phyloP scores from a whole-genome alignment of 1,284 basidiomycete species.

The Ustilago hordei region DNA sequence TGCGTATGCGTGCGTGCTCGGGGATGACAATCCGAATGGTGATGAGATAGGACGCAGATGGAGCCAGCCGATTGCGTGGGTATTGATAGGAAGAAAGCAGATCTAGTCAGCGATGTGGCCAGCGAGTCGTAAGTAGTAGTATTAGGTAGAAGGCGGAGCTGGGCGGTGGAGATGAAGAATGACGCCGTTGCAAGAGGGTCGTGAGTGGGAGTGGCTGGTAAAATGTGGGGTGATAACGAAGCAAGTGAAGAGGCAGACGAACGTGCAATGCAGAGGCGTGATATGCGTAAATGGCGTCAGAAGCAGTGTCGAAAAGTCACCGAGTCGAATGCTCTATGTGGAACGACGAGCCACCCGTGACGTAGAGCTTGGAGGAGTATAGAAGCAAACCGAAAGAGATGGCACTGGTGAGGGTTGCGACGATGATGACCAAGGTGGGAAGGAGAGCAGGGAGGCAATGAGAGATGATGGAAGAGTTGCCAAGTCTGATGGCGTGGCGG shows the following conservation, averaged over 20 bases:
- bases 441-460: neutral
- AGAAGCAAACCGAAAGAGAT: neutral
- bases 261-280: neutral
- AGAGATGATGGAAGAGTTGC: neutral
- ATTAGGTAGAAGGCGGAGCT: neutral
- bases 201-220: neutral
- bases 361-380: neutral
- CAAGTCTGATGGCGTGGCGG: constrained; percentile 1
- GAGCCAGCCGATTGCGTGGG: constrained; percentile 36
- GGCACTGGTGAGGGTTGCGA: neutral
- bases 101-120: neutral
- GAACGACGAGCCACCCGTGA: neutral
- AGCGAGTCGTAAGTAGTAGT: constrained; percentile 4
- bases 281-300: neutral
- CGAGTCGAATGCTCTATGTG: neutral
- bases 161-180: neutral
- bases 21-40: neutral
- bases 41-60: constrained; percentile 8
- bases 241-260: neutral
- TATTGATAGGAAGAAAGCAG: constrained; percentile 4
- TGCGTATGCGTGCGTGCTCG: neutral
- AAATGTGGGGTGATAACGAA: neutral
- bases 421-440: constrained; percentile 6
- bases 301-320: neutral
- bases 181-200: neutral